Evolutionary conservation across 2,329 filamentous ascomycete species (phyloP).

Genomic region (Stachybotrys chlorohalonatus): DNA sequence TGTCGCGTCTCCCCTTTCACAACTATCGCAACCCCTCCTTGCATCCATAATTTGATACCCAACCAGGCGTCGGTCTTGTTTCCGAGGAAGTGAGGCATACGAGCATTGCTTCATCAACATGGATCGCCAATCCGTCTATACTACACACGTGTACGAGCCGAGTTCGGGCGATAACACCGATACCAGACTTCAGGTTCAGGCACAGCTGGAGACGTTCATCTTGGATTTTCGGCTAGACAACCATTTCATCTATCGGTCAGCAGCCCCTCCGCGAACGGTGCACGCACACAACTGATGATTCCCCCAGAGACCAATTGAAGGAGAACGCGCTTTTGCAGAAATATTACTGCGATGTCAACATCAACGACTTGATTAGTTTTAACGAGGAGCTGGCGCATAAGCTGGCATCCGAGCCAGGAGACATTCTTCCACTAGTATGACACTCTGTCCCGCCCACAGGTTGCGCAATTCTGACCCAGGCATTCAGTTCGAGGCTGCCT

Average conservation of each 20-base stretch:
- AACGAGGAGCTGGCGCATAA: slow-evolving; percentile 91
- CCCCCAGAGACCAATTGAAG: slow-evolving; percentile 74
- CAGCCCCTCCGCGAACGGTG: neutral
- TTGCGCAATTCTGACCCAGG: neutral
- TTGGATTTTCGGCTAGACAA: slow-evolving; percentile 92
- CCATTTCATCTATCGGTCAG: slow-evolving; percentile 84
- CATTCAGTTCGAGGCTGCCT: slow-evolving; percentile 73
- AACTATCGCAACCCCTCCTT: neutral
- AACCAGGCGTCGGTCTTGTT: too few relatives aligned
- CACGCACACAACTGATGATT: slow-evolving; percentile 4
- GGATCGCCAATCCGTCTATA: slow-evolving; percentile 84
- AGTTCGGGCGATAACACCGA: slow-evolving; percentile 58
- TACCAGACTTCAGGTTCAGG: slow-evolving; percentile 62
- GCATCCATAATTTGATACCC: neutral
- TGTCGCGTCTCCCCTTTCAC: neutral
- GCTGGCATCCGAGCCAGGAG: slow-evolving; percentile 79
- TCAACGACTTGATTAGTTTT: slow-evolving; percentile 90
- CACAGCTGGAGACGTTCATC: slow-evolving; percentile 80
- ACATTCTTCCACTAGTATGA: slow-evolving; percentile 81
- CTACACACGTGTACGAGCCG: slow-evolving; percentile 69
- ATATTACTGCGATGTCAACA: slow-evolving; percentile 93
- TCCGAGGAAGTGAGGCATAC: too few relatives aligned
- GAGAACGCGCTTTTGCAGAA: slow-evolving; percentile 92
- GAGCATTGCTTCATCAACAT: slow-evolving; percentile 33
- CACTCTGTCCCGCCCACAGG: neutral